Conservation (phyloP, 257 asterid genomes). For the Scutellaria barbata region DNA sequence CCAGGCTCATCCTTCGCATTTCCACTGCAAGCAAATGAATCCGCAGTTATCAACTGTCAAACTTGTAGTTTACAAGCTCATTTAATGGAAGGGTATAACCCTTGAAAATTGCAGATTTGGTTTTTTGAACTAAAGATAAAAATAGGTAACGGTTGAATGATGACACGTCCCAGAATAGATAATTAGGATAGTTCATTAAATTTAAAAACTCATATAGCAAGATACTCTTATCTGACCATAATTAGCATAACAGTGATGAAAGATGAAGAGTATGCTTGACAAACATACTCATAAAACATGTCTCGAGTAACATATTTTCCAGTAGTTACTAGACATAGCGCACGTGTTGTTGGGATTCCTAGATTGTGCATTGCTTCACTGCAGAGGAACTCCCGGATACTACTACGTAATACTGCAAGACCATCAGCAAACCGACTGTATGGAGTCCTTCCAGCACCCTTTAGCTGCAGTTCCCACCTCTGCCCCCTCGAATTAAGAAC, state of each 20-base stretch:
- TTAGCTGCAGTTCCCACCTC: constrained; percentile 98
- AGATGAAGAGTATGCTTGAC: constrained; percentile 33
- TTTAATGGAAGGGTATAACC: neutral
- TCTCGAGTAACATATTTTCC: constrained; percentile 87
- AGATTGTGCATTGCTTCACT: constrained; percentile 97
- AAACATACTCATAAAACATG: constrained; percentile 96
- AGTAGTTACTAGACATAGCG: constrained; percentile 87
- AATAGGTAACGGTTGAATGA: neutral
- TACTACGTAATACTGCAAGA: constrained; percentile 94
- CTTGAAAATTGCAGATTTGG: neutral
- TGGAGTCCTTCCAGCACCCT: constrained; percentile 97
- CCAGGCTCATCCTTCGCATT: constrained; percentile 98
- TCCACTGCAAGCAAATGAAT: constrained; percentile 65
- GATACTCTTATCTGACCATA: constrained; percentile 18
- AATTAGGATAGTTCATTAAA: neutral
- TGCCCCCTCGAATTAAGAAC: constrained; percentile 67
- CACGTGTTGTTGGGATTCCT: constrained; percentile 98
- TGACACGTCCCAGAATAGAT: constrained; percentile 21
- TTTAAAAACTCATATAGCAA: neutral
- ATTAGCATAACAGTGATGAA: constrained; percentile 39
- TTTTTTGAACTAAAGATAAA: neutral
- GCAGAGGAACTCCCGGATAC: constrained; percentile 95
- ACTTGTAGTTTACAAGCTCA: constrained; percentile 25
- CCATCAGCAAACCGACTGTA: constrained; percentile 99
- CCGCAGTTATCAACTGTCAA: constrained; percentile 24